A percentile compares a stretch with the other conserved stretches of the same genome.
phyloP scores from a whole-genome alignment of 805 yeast genomes.

The Zygotorulaspora sp. region DNA sequence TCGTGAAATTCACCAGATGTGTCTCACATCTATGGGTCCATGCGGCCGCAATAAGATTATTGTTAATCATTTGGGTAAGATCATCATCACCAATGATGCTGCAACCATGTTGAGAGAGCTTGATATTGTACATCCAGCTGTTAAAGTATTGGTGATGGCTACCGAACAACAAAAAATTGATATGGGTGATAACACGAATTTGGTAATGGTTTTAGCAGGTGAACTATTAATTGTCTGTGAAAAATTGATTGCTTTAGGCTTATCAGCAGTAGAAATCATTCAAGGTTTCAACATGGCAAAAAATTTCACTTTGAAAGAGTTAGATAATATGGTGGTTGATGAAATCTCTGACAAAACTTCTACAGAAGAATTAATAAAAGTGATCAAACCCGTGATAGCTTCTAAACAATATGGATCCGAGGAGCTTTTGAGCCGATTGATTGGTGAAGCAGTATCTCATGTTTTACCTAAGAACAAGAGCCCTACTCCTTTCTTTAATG shows the following conservation, averaged over 20 bases:
- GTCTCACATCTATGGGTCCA: slow-evolving; percentile 94
- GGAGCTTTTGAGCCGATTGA: slow-evolving; percentile 67
- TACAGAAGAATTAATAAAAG: slow-evolving; percentile 57
- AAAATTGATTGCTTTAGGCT: slow-evolving; percentile 75
- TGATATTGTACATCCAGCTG: slow-evolving; percentile 96
- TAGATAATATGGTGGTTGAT: slow-evolving; percentile 62
- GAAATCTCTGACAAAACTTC: slow-evolving; percentile 45
- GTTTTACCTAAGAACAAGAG: slow-evolving; percentile 50
- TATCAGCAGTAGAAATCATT: slow-evolving; percentile 86
- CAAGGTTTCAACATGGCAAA: slow-evolving; percentile 92
- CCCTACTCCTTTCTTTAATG: slow-evolving; percentile 54
- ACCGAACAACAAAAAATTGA: slow-evolving; percentile 94
- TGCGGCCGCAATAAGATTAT: slow-evolving; percentile 95
- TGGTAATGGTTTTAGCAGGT: slow-evolving; percentile 89
- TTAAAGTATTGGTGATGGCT: slow-evolving; percentile 92
- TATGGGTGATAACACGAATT: slow-evolving; percentile 94
- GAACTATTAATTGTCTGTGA: slow-evolving; percentile 85
- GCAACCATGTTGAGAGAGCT: slow-evolving; percentile 92
- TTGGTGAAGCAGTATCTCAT: slow-evolving; percentile 76
- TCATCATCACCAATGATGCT: slow-evolving; percentile 93
- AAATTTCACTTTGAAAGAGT: slow-evolving; percentile 61
- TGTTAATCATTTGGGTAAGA: slow-evolving; percentile 80
- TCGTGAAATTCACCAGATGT: slow-evolving; percentile 86
- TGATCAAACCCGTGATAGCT: slow-evolving; percentile 80
- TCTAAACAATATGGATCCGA: slow-evolving; percentile 93